Conservation (phyloP, 306 rosid species). For the Morella rubra region DNA sequence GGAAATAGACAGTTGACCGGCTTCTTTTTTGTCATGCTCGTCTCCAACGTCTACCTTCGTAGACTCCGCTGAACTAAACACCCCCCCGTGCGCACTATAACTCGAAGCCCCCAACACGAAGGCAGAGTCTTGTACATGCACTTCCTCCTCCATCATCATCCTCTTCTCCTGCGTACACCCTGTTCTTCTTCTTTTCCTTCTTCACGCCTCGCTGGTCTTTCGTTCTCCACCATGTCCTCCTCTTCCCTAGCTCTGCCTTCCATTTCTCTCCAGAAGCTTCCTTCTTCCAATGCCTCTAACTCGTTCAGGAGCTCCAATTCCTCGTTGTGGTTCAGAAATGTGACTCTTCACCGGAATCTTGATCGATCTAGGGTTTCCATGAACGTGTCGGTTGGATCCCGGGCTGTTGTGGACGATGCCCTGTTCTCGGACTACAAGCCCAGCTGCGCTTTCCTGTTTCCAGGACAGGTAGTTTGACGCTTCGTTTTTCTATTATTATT, state of each 20-base stretch:
- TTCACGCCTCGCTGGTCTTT: conserved; percentile 24
- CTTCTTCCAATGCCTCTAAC: conserved; percentile 24
- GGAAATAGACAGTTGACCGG: conserved; percentile 43
- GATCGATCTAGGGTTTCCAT: conserved; percentile 73
- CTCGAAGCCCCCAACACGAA: neutral
- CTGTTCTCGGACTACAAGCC: conserved; percentile 73
- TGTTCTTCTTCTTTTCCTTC: neutral
- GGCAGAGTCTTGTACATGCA: conserved; percentile 19
- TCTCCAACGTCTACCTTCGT: conserved; percentile 37
- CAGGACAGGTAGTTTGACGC: conserved; percentile 67
- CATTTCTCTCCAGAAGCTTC: conserved; percentile 39
- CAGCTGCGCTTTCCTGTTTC: conserved; percentile 77
- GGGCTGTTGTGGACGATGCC: conserved; percentile 43
- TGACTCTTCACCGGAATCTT: conserved; percentile 26
- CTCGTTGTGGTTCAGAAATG: conserved; percentile 36
- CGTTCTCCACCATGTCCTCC: conserved; percentile 45
- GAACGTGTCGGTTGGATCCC: conserved; percentile 71
- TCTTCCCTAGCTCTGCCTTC: conserved; percentile 54
- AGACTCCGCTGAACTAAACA: conserved; percentile 53
- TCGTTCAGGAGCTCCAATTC: conserved; percentile 29
- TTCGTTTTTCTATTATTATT: neutral
- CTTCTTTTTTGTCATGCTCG: conserved; percentile 36
- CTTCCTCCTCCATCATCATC: conserved; percentile 30
- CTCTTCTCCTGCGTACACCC: conserved; percentile 34
- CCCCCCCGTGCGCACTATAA: conserved; percentile 21